phyloP scores from a whole-genome alignment of 345 rosid species.

The Lepidium sativum region DNA sequence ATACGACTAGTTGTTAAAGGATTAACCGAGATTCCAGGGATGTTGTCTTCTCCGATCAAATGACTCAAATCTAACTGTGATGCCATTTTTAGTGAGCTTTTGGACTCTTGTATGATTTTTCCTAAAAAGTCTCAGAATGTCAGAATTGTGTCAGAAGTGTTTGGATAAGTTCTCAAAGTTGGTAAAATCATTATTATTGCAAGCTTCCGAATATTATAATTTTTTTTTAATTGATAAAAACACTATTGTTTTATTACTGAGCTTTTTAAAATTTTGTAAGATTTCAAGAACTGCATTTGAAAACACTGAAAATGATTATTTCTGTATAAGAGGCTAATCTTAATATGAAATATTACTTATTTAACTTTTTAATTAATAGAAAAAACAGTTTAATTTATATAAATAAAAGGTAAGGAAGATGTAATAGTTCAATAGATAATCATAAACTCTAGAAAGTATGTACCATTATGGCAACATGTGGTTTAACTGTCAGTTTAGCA shows the following conservation, averaged over 20 bases:
- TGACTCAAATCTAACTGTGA: not conserved
- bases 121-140: not conserved
- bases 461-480: constrained; percentile 28
- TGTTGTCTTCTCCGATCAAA: constrained; percentile 15
- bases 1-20: constrained; percentile 30
- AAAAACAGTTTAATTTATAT: not conserved
- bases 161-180: constrained; percentile 13
- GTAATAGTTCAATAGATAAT: constrained; percentile 11
- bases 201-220: constrained; percentile 16
- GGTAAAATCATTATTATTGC: not conserved
- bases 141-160: constrained; percentile 10
- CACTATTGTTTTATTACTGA: no score
- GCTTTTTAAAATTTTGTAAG: not conserved
- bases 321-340: no score
- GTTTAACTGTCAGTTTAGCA: constrained; percentile 21
- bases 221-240: no score
- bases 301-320: not conserved
- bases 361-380: not conserved
- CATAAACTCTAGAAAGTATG: constrained; percentile 21
- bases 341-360: no score
- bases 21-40: constrained; percentile 20
- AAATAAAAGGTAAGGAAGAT: not conserved
- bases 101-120: not conserved
- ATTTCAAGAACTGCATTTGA: not conserved
- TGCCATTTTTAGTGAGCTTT: not conserved